Evolutionary conservation across 768 basidiomycete genomes (phyloP).

Genomic region (Tylopilus felleus): DNA sequence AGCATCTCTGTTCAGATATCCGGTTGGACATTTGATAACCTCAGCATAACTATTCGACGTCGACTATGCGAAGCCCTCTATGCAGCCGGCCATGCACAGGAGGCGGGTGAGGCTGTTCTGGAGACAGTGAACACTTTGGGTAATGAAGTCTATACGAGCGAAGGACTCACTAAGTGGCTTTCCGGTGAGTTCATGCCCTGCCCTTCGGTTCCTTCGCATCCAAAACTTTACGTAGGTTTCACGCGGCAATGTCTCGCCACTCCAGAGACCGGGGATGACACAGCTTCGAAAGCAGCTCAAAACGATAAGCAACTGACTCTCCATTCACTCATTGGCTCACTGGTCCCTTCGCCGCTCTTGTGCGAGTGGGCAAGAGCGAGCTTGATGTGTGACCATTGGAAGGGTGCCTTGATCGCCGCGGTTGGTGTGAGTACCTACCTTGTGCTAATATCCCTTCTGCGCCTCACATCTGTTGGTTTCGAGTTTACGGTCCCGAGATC

Average conservation of each 20-base stretch:
- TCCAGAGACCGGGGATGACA: no score
- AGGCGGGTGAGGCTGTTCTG: neutral
- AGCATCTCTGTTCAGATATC: no score
- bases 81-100: neutral
- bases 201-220: neutral
- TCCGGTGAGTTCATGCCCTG: neutral
- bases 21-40: no score
- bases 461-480: neutral
- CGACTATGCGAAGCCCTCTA: neutral
- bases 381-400: neutral
- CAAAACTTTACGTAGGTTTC: neutral
- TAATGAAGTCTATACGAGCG: no score
- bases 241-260: neutral
- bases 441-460: neutral
- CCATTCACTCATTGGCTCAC: no score
- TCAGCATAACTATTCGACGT: no score
- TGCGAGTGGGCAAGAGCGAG: neutral
- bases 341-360: neutral
- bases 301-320: no score
- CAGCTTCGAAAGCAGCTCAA: no score
- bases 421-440: neutral
- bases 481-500: neutral
- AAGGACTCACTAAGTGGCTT: neutral
- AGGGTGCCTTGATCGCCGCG: neutral
- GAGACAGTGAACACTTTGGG: neutral